Conservation (phyloP, 1,139 yeast genomes). For the Hemisphaericaspora xylofermentans region DNA sequence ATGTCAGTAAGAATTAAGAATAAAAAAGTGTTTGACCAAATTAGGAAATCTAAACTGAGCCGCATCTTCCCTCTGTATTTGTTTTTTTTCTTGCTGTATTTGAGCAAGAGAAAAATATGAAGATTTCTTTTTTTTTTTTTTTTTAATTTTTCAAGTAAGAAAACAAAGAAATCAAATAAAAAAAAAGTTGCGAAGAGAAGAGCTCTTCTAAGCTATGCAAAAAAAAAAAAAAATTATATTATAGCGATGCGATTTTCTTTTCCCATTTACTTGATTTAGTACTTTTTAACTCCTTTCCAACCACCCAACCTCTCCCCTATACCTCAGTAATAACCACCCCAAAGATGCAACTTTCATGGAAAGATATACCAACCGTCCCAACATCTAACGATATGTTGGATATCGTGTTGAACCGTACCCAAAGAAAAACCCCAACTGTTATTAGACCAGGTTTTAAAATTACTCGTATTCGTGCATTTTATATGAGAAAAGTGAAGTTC, state of each 20-base stretch:
- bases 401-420: conserved; percentile 94
- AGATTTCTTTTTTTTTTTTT: too few relatives aligned
- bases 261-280: neutral
- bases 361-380: conserved; percentile 94
- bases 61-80: conserved; percentile 3
- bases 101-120: too few relatives aligned
- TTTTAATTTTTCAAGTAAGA: neutral
- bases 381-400: conserved; percentile 91
- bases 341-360: conserved; percentile 94
- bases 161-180: conserved; percentile 4
- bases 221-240: neutral
- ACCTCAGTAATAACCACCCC: neutral
- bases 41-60: conserved; percentile 7
- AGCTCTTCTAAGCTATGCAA: neutral
- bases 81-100: neutral
- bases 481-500: conserved; percentile 95
- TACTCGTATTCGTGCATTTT: conserved; percentile 94
- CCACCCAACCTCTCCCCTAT: neutral
- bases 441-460: conserved; percentile 95
- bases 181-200: conserved; percentile 8
- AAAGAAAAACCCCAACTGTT: conserved; percentile 97
- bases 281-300: neutral
- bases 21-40: neutral
- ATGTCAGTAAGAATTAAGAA: neutral
- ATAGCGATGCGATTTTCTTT: neutral